These are phyloP conservation scores for Phialophora verrucosa DNA, from an alignment of 2,329 filamentous ascomycete species.

Conservation along the genomic window DNA sequence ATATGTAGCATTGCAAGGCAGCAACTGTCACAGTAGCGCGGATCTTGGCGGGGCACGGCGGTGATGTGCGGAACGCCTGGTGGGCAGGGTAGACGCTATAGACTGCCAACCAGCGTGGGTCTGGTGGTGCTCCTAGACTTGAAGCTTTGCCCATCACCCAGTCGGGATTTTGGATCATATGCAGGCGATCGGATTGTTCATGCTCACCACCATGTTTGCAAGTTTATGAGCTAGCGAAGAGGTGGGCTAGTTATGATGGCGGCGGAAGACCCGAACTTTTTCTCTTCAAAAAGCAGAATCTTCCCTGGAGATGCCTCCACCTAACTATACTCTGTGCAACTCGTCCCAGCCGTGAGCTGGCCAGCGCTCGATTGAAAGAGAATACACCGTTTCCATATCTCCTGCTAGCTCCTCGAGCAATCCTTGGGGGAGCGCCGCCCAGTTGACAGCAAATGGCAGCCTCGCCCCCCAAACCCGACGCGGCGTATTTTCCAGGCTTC, in stretches of 20 bases:
- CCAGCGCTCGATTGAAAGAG: background rate
- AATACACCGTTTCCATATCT: background rate
- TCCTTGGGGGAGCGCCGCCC: too few relatives aligned
- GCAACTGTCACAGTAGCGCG: constrained; percentile 31
- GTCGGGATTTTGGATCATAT: too few relatives aligned
- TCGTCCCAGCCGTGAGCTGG: background rate
- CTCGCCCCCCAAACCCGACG: background rate
- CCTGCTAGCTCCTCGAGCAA: background rate
- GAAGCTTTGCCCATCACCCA: background rate
- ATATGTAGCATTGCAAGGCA: constrained; percentile 36
- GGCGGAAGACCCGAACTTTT: background rate
- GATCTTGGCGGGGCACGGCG: constrained; percentile 20
- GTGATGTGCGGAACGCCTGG: constrained; percentile 31
- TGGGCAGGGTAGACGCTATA: background rate
- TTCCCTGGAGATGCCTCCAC: background rate
- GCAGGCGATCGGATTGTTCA: too few relatives aligned
- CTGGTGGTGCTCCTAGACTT: constrained; percentile 22
- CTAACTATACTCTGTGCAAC: background rate
- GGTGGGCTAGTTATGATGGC: background rate
- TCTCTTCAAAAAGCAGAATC: background rate
- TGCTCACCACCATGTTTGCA: too few relatives aligned
- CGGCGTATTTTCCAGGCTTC: background rate
- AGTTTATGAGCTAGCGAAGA: too few relatives aligned
- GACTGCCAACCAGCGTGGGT: constrained; percentile 25
- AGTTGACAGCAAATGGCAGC: background rate